Conservation (phyloP, 2,329 filamentous ascomycete genomes). For the Pseudovirgaria hyperparasitica region DNA sequence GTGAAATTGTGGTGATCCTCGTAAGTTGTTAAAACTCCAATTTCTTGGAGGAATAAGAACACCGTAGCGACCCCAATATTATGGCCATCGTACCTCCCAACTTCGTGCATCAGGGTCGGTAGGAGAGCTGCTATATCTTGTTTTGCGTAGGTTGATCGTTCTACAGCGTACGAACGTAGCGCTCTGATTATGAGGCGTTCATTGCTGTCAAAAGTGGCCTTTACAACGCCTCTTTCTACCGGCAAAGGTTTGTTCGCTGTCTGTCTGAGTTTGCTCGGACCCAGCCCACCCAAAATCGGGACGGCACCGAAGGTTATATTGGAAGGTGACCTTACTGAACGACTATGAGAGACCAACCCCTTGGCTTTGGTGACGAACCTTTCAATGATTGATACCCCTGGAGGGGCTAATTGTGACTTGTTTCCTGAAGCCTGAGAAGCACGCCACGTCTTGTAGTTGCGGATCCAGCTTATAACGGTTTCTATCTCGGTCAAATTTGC, state of each 20-base stretch:
- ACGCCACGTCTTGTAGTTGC: too few relatives aligned
- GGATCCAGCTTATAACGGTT: too few relatives aligned
- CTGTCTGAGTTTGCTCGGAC: conserved; percentile 22
- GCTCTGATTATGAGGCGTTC: too few relatives aligned
- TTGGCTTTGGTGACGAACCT: conserved; percentile 29
- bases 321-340: too few relatives aligned
- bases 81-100: conserved; percentile 46
- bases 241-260: conserved; percentile 10
- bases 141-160: too few relatives aligned
- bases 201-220: too few relatives aligned
- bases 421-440: too few relatives aligned
- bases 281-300: conserved; percentile 14
- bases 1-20: conserved; percentile 55
- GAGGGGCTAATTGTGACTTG: too few relatives aligned
- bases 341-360: conserved; percentile 25
- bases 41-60: conserved; percentile 62
- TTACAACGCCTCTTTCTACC: conserved; percentile 8
- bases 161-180: too few relatives aligned
- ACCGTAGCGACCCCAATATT: conserved; percentile 35
- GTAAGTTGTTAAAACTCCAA: conserved; percentile 59
- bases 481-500: too few relatives aligned
- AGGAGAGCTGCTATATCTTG: too few relatives aligned
- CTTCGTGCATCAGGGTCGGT: conserved; percentile 50
- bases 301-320: conserved; percentile 23
- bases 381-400: conserved; percentile 18